Evolutionary conservation across 192 early-diverging fungal genomes (phyloP), one percentile per base, ranked within the genome.

Genomic region (Coemansia sp.): DNA sequence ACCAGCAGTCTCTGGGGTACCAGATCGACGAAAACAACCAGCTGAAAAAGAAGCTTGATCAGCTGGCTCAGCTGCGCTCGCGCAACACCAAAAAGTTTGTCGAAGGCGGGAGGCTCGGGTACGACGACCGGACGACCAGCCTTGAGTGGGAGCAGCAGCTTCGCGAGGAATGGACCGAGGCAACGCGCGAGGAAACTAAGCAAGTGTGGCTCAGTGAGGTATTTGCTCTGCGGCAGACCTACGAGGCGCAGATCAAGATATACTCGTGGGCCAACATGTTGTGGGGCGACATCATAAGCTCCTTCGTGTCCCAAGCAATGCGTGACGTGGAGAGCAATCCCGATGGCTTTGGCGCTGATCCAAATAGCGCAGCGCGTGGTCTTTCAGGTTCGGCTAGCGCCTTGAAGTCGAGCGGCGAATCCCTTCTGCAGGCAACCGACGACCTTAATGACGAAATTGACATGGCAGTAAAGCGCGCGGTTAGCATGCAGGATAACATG

Each of bases 211-310:
- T 30, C 2, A 57, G 31, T n/a, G 55, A 57, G 7, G 55, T 33
- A 13, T 63, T 56, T 56, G 55, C 59, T 26, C 23, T 79, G 51
- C 37, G 72, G 2, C 67, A 74, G 61, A 40, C 64, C 8, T 70
- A 64, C 31, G 68, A 71, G 40, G 53, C 71, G 5, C 78, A 81
- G 69, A 35, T 75, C 48, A 42, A 68, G 40, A 62, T 75, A 21
- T 45, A 58, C 34, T 20, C 48, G 37, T 81, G 78, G 72, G 78
- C 66, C 1, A 29, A 51, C 10, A 63, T 49, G 31, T 52, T 71
- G 30, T 81, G 78, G 78, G 57, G 61, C 28, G 66, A 64, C 20
- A 43, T 69, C 2, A 58, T 74, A 7, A 61, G 63, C 46, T 25
- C 65, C 2, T 55, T 70, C 10, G 31, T 63, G 20, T 13, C 30